Evolutionary conservation across 371 early-diverging fungal species (phyloP), one percentile per base, ranked within the genome.

Genomic region (Mortierella sp.): DNA sequence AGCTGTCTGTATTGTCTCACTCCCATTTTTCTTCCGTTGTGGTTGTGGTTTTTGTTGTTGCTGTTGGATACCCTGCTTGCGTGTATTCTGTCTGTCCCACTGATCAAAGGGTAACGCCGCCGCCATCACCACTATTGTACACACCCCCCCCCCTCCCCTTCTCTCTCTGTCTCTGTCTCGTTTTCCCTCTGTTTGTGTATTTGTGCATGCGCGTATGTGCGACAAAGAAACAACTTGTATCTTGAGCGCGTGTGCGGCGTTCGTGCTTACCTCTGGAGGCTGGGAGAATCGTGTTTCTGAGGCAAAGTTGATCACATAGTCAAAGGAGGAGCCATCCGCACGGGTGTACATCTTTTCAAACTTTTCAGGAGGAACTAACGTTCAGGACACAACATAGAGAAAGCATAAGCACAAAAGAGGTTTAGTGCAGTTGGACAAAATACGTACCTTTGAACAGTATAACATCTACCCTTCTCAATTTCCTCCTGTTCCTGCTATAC

Each of bases 271-370:
- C 80, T 92, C 93, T 44, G 94, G 91, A 0, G 91, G 85, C 82
- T 95, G 97, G 2, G 95, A 95, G 82, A 96, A 97, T 77, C 95
- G 96, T 43, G 94, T 95, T 85, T 97, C 98, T 11, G 93, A 93
- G 10, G 97, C 97, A 79, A 95, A 90, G 86, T 98, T 96, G 87
- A 97, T 92, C 2, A 97, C 97, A 74, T 91, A 94, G 85, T 97
- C 97, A 85, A 90, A 95, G 74, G 86, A 88, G n/a, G 79, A 71
- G 22, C 91, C 92, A 70, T 94, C 94, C 10, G 88, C 90, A 37
- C 88, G 87, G 2, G 91, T 88, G 79, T 94, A 96, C 43, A 91
- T 92, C 71, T 91, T 91, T 71, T 92, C 92, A 61, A 94, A 78
- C 70, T 78, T 78, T 53, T 72, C 73, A 26, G 78, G 78, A 37